These are phyloP conservation scores for Neonectria neomacrospora DNA, from an alignment of 2,329 filamentous ascomycete genomes.

Conservation along the genomic window DNA sequence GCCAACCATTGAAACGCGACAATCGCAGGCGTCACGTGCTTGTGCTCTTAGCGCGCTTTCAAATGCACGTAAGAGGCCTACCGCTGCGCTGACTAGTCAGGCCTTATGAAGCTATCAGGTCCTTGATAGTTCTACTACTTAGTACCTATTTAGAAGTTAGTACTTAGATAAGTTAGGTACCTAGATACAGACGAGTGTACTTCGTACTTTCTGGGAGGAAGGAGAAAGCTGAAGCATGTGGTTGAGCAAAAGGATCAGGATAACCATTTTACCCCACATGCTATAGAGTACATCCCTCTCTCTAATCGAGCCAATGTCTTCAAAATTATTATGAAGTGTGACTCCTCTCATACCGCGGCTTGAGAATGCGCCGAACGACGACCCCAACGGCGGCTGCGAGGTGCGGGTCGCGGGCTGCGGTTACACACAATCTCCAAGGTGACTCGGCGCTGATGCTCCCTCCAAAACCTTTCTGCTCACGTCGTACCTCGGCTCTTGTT, in stretches of 20 bases:
- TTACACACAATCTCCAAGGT: neutral
- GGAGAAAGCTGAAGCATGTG: neutral
- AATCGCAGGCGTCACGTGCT: too few species aligned
- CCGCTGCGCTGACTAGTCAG: neutral
- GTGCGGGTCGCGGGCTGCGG: neutral
- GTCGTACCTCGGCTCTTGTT: conserved; percentile 31
- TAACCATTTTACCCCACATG: neutral
- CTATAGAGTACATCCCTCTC: neutral
- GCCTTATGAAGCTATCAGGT: too few species aligned
- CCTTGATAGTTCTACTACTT: too few species aligned
- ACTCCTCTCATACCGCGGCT: conserved; percentile 8
- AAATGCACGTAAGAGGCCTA: neutral
- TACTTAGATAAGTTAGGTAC: too few species aligned
- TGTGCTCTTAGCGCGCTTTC: neutral
- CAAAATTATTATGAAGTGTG: neutral
- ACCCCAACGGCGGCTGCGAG: neutral
- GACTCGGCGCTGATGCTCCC: neutral
- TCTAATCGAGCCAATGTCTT: neutral
- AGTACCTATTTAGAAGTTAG: too few species aligned
- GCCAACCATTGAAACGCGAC: conserved; percentile 8
- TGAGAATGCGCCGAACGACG: neutral
- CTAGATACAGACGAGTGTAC: too few species aligned
- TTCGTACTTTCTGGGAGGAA: too few species aligned
- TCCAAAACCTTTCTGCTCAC: conserved; percentile 3
- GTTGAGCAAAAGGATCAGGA: neutral